Evolutionary conservation across 345 rosid genomes (phyloP).

Genomic region (Arabis alpina): DNA sequence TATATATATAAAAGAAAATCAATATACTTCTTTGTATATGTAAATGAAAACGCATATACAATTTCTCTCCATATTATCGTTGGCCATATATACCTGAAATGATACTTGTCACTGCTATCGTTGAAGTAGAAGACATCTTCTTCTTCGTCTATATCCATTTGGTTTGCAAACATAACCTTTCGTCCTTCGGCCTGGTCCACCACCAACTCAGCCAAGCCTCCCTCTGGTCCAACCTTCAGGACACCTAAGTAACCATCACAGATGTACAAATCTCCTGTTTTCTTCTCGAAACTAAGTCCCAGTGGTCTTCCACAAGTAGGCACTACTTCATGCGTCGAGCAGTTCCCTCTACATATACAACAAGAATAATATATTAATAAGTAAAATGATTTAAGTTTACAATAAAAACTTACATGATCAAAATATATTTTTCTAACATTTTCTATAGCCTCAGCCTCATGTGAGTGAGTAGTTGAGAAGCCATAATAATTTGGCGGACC

Average conservation of each 20-base stretch:
- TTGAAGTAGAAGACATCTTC: conserved; percentile 71
- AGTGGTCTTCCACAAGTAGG: conserved; percentile 78
- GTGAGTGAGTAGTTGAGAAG: no score
- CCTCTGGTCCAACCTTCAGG: conserved; percentile 64
- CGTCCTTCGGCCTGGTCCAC: conserved; percentile 55
- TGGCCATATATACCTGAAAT: conserved; percentile 50
- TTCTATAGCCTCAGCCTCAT: no score
- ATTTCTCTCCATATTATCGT: no score
- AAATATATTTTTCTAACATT: no score
- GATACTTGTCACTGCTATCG: conserved; percentile 61
- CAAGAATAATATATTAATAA: background rate
- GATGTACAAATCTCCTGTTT: conserved; percentile 74
- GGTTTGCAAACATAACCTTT: conserved; percentile 63
- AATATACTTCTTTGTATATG: no score
- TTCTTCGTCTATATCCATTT: conserved; percentile 59
- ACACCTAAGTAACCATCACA: conserved; percentile 77
- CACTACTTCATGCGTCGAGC: conserved; percentile 53
- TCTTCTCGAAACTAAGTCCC: conserved; percentile 63
- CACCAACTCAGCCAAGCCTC: conserved; percentile 59
- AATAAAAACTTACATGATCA: no score
- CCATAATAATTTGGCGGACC: no score
- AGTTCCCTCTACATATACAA: conserved; percentile 50
- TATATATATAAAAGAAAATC: no score
- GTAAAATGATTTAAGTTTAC: no score
- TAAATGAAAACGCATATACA: no score